Evolutionary conservation across 1,284 basidiomycete genomes (phyloP).

Genomic region (Puccinia polysora): DNA sequence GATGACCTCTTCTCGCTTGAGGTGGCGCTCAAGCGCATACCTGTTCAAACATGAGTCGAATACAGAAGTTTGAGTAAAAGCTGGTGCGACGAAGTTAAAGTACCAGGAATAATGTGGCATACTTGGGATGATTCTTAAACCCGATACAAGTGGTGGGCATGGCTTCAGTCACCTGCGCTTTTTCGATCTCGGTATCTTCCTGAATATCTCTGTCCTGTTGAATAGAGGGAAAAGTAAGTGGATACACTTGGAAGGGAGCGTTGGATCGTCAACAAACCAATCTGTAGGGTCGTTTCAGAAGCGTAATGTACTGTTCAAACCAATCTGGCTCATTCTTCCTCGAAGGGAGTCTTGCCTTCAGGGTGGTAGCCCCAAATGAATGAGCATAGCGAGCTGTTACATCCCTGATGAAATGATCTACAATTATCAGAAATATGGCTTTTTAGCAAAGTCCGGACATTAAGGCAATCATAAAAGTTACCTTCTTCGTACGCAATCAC

Average conservation of each 20-base stretch:
- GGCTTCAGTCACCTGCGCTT: slow-evolving; percentile 74
- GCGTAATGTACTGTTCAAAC: slow-evolving; percentile 57
- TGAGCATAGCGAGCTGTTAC: slow-evolving; percentile 35
- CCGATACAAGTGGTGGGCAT: slow-evolving; percentile 87
- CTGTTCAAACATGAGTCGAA: slow-evolving; percentile 1
- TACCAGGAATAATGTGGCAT: neutral
- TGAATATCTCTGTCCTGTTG: slow-evolving; percentile 76
- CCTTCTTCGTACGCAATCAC: slow-evolving; percentile 85
- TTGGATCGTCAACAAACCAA: slow-evolving; percentile 60
- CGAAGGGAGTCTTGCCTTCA: slow-evolving; percentile 46
- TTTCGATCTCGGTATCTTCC: slow-evolving; percentile 86
- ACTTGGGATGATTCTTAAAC: slow-evolving; percentile 90
- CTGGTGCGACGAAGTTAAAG: neutral
- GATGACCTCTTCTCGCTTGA: slow-evolving; percentile 82
- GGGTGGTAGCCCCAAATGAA: slow-evolving; percentile 66
- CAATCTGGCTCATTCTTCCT: slow-evolving; percentile 46
- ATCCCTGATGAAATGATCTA: slow-evolving; percentile 35
- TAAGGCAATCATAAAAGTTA: neutral
- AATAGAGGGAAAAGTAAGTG: neutral
- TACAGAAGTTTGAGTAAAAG: neutral
- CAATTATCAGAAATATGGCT: neutral
- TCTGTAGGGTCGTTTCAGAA: slow-evolving; percentile 69
- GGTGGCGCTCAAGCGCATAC: slow-evolving; percentile 81
- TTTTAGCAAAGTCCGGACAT: neutral
- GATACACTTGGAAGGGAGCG: neutral